A percentile compares a stretch with the other conserved stretches of the same genome.
These are phyloP conservation scores for Malassezia restricta DNA, from an alignment of 1,284 basidiomycete species.

Conservation along the genomic window DNA sequence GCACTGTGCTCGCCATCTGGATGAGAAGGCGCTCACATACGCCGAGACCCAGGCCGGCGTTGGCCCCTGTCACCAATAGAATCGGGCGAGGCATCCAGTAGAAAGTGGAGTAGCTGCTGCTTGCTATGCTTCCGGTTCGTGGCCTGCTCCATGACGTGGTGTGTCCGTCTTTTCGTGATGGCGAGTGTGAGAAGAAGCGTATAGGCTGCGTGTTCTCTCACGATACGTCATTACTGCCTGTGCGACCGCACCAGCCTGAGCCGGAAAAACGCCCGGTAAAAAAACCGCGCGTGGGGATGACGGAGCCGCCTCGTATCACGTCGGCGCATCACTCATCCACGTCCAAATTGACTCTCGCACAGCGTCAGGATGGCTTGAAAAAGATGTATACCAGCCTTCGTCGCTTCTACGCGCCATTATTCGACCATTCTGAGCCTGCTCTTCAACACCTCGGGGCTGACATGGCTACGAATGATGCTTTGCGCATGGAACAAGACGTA, in stretches of 20 bases:
- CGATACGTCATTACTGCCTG: constrained; percentile 1
- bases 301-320: constrained; percentile 17
- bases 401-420: constrained; percentile 21
- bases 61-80: constrained; percentile 42
- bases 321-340: constrained; percentile 21
- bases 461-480: constrained; percentile 19
- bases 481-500: constrained; percentile 22
- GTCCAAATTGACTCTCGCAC: constrained; percentile 20
- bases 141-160: constrained; percentile 25
- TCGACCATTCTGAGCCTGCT: constrained; percentile 16
- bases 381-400: constrained; percentile 21
- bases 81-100: constrained; percentile 25
- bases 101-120: constrained; percentile 1
- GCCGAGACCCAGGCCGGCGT: constrained; percentile 42
- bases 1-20: constrained; percentile 40
- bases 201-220: constrained; percentile 26
- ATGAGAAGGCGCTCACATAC: constrained; percentile 42
- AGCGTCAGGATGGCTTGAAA: constrained; percentile 24
- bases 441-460: constrained; percentile 18
- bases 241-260: not conserved
- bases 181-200: constrained; percentile 21
- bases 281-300: not conserved
- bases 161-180: constrained; percentile 26
- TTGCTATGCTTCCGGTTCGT: constrained; percentile 26
- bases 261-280: not conserved